Evolutionary conservation across 129 eudicot genomes (phyloP).

Genomic region (Centaurea solstitialis): DNA sequence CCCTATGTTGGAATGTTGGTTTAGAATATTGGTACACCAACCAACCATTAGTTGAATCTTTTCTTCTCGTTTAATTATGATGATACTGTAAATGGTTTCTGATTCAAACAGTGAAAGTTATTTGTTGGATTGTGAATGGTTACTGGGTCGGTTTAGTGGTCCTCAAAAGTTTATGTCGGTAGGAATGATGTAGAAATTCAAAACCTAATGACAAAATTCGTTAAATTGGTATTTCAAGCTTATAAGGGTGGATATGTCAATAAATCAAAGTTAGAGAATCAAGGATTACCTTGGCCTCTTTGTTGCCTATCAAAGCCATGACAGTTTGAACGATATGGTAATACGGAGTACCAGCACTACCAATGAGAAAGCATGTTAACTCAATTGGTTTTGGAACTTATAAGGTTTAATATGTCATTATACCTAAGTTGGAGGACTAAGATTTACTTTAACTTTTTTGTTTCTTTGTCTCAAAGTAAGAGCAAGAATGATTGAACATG

Average conservation of each 20-base stretch:
- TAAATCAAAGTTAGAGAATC: not conserved
- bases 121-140: not conserved
- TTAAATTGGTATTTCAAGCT: not conserved
- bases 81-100: not conserved
- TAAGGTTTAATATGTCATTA: not conserved
- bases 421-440: not conserved
- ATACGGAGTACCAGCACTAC: not conserved
- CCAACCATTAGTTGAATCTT: not conserved
- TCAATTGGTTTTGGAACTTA: not conserved
- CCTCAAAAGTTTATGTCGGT: not conserved
- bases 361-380: not conserved
- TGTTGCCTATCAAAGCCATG: not conserved
- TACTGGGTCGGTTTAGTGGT: not conserved
- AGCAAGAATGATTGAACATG: conserved; percentile 22
- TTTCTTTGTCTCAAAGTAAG: conserved; percentile 28
- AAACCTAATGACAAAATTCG: not conserved
- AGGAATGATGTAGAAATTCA: not conserved
- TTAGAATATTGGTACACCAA: conserved; percentile 22
- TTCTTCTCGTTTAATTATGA: not conserved
- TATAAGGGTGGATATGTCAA: not conserved
- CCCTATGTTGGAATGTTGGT: conserved; percentile 33
- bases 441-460: not conserved
- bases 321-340: not conserved
- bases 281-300: not conserved
- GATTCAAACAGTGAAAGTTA: not conserved